These are phyloP conservation scores for Rosa lucieae DNA, from an alignment of 306 rosid genomes.

Conservation along the genomic window DNA sequence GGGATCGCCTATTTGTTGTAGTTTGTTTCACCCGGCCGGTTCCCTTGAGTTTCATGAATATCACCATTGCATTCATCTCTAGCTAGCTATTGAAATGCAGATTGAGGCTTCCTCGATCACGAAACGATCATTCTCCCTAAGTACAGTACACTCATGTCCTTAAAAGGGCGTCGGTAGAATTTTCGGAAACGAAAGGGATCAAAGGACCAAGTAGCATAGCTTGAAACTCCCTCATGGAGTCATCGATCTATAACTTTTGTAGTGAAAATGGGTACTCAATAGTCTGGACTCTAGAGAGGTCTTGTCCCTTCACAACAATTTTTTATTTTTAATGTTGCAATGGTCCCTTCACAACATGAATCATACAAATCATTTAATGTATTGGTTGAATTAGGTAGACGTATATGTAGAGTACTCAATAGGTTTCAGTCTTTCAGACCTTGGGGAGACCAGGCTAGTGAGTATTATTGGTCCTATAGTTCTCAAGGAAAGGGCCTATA, in stretches of 20 bases:
- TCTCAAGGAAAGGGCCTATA: background rate
- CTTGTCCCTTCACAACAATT: background rate
- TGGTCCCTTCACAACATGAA: background rate
- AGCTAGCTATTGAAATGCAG: background rate
- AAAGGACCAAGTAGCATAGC: background rate
- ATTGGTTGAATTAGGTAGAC: background rate
- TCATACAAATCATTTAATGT: background rate
- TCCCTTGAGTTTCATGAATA: too few relatives aligned
- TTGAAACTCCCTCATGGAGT: background rate
- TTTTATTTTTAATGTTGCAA: background rate
- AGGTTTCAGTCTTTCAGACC: slow-evolving; percentile 13
- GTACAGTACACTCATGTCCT: background rate
- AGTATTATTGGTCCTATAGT: slow-evolving; percentile 4
- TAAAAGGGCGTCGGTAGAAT: background rate
- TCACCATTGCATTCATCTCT: too few relatives aligned
- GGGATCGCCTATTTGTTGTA: too few relatives aligned
- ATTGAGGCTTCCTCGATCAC: background rate
- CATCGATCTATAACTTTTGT: background rate
- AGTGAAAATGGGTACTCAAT: background rate
- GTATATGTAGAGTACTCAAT: background rate
- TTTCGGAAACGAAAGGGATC: background rate
- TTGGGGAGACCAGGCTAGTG: background rate
- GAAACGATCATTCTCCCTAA: background rate
- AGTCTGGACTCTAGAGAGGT: background rate
- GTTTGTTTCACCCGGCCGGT: background rate